Percentiles rank a stretch among this genome's conserved stretches.
These are phyloP conservation scores for Blastobotrys muscicola DNA, from an alignment of 805 yeast species.

Conservation along the genomic window DNA sequence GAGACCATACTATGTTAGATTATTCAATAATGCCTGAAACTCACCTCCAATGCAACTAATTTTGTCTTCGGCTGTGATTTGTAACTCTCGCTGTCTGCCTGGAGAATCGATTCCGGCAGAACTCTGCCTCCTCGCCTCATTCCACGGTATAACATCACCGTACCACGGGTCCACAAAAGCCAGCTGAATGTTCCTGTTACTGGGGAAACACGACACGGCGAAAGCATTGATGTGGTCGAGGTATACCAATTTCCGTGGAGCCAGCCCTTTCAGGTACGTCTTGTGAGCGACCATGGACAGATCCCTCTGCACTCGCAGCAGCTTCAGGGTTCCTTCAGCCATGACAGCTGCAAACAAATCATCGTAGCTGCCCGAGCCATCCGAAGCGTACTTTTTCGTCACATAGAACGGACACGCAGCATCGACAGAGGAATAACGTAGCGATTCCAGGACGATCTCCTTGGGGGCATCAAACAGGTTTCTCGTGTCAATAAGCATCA, in stretches of 20 bases:
- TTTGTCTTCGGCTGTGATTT: no score
- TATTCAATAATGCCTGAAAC: no score
- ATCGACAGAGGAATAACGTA: background rate
- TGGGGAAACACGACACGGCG: conserved; percentile 8
- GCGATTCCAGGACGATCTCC: background rate
- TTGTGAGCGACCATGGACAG: conserved; percentile 3
- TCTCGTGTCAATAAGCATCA: no score
- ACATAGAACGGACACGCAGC: background rate
- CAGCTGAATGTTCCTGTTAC: background rate
- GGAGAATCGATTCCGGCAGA: no score
- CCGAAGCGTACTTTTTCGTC: background rate
- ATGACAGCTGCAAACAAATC: conserved; percentile 5
- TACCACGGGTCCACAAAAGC: conserved; percentile 1
- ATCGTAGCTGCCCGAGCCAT: background rate
- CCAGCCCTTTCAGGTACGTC: conserved; percentile 3
- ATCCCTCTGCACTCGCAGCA: conserved; percentile 5
- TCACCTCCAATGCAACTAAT: no score
- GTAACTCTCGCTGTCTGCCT: no score
- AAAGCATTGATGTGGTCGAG: conserved; percentile 9
- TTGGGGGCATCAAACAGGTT: background rate
- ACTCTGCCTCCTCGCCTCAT: no score
- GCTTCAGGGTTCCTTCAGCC: conserved; percentile 7
- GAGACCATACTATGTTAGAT: no score
- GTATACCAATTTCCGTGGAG: conserved; percentile 12
- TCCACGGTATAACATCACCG: no score